Base-by-base conservation (phyloP, 495 filamentous ascomycete species). In the Amorphotheca resinae region DNA sequence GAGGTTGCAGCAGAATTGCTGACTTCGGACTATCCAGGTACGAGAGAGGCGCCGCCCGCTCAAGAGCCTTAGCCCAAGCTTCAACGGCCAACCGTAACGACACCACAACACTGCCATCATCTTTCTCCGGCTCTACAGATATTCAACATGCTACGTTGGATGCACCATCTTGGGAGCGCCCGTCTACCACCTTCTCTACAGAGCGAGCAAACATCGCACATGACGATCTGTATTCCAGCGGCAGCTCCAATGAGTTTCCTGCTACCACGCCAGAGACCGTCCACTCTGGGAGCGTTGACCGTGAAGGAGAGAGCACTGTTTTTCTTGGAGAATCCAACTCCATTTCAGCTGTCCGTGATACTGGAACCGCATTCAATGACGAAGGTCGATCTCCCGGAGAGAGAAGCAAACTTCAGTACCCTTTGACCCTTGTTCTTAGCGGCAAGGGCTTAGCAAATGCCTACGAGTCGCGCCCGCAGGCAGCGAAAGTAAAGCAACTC, bases 401-500 rank as follows among this genome's bases (percentile, higher is more conserved):
- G 16, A 36, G 34, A 21, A 16, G 11, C 9, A 38, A n/a, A 22
- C 30, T 41, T 2, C 37, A 36, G 16, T 46, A 34, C 34, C 20
- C 44, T 31, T 38, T 38, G 9, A 35, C 44, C 16, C 35, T 23
- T 18, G 14, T 36, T 32, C 22, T 46, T 1, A 41, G 28, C 26
- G 21, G 16, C 6, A 22, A 46, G 16, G 23, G 35, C 2, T 33
- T 28, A n/a, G 18, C 36, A 12, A 14, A 15, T 6, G 14, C 44
- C 23, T 33, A 28, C 39, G 21, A 46, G 31, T 22, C 12, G 11
- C 14, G 35, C 7, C 17, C 35, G 9, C 23, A 41, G 22, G 37
- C 26, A 1, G 44, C 37, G 16, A 39, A 60, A 33, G 38, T 50
- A 22, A 50, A 50, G 2, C 52, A 56, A 28, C 53, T 68, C 6